Evolutionary conservation across 257 asterid species (phyloP), one percentile per base, ranked within the genome.

Genomic region (Fraxinus quadrangulata): DNA sequence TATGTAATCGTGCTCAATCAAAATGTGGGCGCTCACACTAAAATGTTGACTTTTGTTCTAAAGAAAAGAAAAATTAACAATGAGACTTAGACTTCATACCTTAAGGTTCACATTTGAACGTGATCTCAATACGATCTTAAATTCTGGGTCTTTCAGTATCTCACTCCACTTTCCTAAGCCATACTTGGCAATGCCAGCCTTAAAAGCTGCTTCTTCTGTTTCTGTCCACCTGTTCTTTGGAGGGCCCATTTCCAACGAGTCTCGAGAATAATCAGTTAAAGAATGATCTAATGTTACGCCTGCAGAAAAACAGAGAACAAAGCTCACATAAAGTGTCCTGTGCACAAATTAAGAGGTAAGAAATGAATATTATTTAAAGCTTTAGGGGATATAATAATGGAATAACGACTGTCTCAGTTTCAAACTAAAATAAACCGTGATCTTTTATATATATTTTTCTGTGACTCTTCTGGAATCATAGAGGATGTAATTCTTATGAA

Each of bases 61-160:
- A 47, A 14, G n/a, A 16, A 47, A 47, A 16, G 56, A 47, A 47
- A 47, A 47, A 47, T 47, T 47, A 4, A 14, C 16, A 2, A 47
- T 16, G n/a, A 47, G n/a, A 47, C 51, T 47, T 47, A 14, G 7
- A 47, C 17, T 47, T 16, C 21, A 73, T 82, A 96, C 99, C 97
- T 96, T 93, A 74, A 96, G 97, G 86, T 96, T 98, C 73, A 96
- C 99, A 84, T 96, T 96, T 61, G 99, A 92, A 72, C 99, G 99
- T 21, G 92, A 79, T 10, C 82, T 84, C 90, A 96, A 84, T 75
- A 92, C 80, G n/a, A 73, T 16, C 79, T 90, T 89, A 84, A 93
- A 92, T 79, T 93, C 94, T 56, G 92, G 95, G 82, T 96, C 99
- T 84, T 96, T 96, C 67, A 96, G 98, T 70, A 96, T 96, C 45